A percentile compares a stretch with the other conserved stretches of the same genome.
Evolutionary conservation across 768 basidiomycete genomes (phyloP).

Genomic region (Saitozyma podzolica): DNA sequence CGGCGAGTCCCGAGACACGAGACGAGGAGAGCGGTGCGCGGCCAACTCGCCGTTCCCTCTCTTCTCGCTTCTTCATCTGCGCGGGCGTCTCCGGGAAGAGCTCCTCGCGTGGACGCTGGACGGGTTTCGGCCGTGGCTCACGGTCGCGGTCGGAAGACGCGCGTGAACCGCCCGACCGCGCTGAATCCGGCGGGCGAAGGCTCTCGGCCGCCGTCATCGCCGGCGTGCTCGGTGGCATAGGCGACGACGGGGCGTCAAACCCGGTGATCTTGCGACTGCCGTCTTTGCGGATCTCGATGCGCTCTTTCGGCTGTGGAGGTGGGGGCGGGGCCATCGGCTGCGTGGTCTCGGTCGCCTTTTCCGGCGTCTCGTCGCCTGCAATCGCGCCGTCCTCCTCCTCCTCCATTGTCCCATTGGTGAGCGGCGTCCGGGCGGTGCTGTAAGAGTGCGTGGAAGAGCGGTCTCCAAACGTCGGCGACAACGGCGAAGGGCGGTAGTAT

Average conservation of each 20-base stretch:
- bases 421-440: slow-evolving; percentile 8
- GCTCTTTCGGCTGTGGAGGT: slow-evolving; percentile 3
- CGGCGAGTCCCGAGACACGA: slow-evolving; percentile 12
- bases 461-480: slow-evolving; percentile 35
- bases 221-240: slow-evolving; percentile 22
- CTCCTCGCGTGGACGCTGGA: slow-evolving; percentile 42
- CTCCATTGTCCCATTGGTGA: neutral
- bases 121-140: slow-evolving; percentile 24
- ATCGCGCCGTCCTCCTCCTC: slow-evolving; percentile 3
- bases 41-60: slow-evolving; percentile 27
- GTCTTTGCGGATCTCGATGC: slow-evolving; percentile 25
- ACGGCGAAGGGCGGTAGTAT: slow-evolving; percentile 35
- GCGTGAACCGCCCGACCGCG: slow-evolving; percentile 8
- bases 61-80: slow-evolving; percentile 44
- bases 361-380: slow-evolving; percentile 9
- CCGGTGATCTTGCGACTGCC: slow-evolving; percentile 39
- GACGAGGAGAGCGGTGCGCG: neutral
- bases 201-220: slow-evolving; percentile 1
- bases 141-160: slow-evolving; percentile 7
- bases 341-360: slow-evolving; percentile 19
- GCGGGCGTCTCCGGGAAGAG: slow-evolving; percentile 49
- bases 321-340: neutral
- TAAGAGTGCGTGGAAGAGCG: slow-evolving; percentile 8
- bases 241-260: slow-evolving; percentile 39
- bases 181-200: slow-evolving; percentile 14